Evolutionary conservation across 1,284 basidiomycete genomes (phyloP).

Genomic region (Moesziomyces globuligerus): DNA sequence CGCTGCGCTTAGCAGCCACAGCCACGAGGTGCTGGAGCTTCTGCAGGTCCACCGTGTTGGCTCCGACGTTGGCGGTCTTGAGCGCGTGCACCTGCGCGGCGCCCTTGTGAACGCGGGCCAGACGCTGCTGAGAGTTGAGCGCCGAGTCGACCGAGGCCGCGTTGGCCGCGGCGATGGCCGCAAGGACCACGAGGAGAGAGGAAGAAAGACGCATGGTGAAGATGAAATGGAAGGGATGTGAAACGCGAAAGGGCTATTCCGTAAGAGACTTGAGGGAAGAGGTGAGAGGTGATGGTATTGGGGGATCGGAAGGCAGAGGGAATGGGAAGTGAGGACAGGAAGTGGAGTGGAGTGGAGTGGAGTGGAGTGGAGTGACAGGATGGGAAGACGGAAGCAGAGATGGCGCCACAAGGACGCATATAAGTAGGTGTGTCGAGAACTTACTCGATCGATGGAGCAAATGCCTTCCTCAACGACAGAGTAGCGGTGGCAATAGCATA

Average conservation of each 20-base stretch:
- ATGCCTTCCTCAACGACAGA: too few relatives aligned
- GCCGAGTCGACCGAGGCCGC: slow-evolving; percentile 18
- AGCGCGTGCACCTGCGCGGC: slow-evolving; percentile 17
- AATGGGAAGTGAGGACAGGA: slow-evolving; percentile 1
- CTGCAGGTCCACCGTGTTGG: slow-evolving; percentile 8
- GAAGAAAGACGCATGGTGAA: slow-evolving; percentile 32
- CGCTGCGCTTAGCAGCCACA: slow-evolving; percentile 8
- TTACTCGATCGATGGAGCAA: too few relatives aligned
- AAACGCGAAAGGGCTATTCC: neutral
- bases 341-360: slow-evolving; percentile 4
- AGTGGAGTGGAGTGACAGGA: slow-evolving; percentile 27
- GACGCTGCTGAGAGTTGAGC: slow-evolving; percentile 14
- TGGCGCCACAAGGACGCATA: neutral
- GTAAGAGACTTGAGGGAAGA: neutral
- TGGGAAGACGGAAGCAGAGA: slow-evolving; percentile 4
- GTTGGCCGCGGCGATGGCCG: slow-evolving; percentile 28
- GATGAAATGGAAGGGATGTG: neutral
- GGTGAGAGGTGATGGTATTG: neutral
- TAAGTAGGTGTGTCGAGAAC: too few relatives aligned
- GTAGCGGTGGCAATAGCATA: too few relatives aligned
- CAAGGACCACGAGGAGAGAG: slow-evolving; percentile 27
- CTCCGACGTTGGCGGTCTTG: slow-evolving; percentile 13
- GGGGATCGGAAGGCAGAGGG: slow-evolving; percentile 1
- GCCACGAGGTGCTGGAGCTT: slow-evolving; percentile 15
- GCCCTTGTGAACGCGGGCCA: slow-evolving; percentile 20